Percentiles rank a stretch among this genome's conserved stretches.
phyloP scores from a whole-genome alignment of 2,329 filamentous ascomycete genomes.

The Alternaria triticina region DNA sequence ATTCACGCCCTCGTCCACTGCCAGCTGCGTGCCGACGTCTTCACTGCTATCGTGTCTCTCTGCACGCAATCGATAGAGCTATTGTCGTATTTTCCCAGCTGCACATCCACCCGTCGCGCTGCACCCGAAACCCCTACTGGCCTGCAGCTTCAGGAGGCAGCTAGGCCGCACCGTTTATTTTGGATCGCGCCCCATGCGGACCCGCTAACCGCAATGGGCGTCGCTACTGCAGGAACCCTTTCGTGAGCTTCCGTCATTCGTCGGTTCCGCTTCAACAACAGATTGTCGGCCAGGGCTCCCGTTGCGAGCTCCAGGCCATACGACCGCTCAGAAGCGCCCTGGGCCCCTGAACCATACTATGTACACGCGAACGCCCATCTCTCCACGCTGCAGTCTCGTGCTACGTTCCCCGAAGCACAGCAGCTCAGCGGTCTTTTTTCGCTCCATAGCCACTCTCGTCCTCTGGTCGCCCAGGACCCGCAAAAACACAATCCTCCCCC shows the following conservation, averaged over 20 bases:
- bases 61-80: conserved; percentile 12
- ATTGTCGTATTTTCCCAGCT: conserved; percentile 13
- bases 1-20: background rate
- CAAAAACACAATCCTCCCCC: conserved; percentile 18
- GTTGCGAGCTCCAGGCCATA: conserved; percentile 19
- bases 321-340: conserved; percentile 25
- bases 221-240: conserved; percentile 33
- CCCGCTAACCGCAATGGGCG: conserved; percentile 4
- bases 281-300: conserved; percentile 25
- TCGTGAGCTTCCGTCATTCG: conserved; percentile 25
- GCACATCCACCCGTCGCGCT: conserved; percentile 13
- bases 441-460: background rate
- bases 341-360: conserved; percentile 25
- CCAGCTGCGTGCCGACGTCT: background rate
- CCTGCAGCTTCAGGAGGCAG: conserved; percentile 22
- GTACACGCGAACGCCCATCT: background rate
- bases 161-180: conserved; percentile 29
- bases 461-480: conserved; percentile 5
- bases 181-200: conserved; percentile 16
- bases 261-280: conserved; percentile 4
- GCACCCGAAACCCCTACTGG: conserved; percentile 6
- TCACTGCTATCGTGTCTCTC: background rate
- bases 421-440: background rate
- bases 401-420: background rate
- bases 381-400: background rate